A percentile compares a stretch with the other conserved stretches of the same genome.
These are phyloP conservation scores for Clavispora carvajalis DNA, from an alignment of 805 yeast species.

Conservation along the genomic window DNA sequence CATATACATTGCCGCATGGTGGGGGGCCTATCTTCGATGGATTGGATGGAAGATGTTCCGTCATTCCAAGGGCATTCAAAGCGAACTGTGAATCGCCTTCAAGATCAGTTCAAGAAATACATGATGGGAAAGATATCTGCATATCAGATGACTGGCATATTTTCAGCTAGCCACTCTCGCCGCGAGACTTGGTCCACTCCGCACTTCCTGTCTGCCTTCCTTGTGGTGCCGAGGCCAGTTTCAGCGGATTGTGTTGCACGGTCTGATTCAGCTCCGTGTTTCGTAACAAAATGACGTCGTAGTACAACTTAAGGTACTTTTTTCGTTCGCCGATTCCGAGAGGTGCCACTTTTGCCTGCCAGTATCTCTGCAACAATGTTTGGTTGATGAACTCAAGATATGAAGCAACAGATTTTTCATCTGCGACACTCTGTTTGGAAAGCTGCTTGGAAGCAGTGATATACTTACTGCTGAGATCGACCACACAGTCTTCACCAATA, in stretches of 20 bases:
- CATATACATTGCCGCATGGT: slow-evolving; percentile 38
- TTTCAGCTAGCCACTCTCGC: slow-evolving; percentile 45
- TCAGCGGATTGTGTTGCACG: not conserved
- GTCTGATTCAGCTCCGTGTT: not conserved
- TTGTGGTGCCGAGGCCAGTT: slow-evolving; percentile 9
- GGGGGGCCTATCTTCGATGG: slow-evolving; percentile 77
- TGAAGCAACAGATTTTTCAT: slow-evolving; percentile 5
- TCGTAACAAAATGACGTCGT: slow-evolving; percentile 10
- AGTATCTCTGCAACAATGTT: slow-evolving; percentile 6
- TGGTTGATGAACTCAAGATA: slow-evolving; percentile 6
- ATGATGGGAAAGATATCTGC: too few relatives aligned
- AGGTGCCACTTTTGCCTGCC: slow-evolving; percentile 4
- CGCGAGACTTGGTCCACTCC: slow-evolving; percentile 73
- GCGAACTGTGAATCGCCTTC: too few relatives aligned
- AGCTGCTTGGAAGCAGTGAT: slow-evolving; percentile 32
- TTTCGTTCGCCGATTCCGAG: slow-evolving; percentile 2
- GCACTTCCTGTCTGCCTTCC: slow-evolving; percentile 74
- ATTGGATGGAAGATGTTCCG: slow-evolving; percentile 73
- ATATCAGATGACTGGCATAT: too few relatives aligned
- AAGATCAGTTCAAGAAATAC: not conserved
- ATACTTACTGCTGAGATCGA: slow-evolving; percentile 70
- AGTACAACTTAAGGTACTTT: slow-evolving; percentile 6
- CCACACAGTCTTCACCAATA: slow-evolving; percentile 52
- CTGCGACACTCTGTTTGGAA: slow-evolving; percentile 9
- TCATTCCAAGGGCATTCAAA: slow-evolving; percentile 62